phyloP scores from a whole-genome alignment of 305 asterid genomes.

The Fraxinus dipetala region DNA sequence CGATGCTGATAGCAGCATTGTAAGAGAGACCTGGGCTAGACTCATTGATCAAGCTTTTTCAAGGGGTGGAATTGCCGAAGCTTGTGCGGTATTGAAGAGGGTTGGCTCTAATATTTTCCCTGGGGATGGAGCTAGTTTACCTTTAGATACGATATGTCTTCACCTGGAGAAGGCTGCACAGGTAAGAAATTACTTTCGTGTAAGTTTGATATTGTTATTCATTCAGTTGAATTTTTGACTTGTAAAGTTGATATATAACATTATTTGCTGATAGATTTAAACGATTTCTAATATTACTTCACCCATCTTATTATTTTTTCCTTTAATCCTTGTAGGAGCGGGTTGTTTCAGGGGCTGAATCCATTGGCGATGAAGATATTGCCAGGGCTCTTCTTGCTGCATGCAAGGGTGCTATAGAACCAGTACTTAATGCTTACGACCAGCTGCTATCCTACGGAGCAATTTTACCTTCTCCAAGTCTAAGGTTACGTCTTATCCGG shows the following conservation, averaged over 20 bases:
- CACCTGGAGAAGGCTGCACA: conserved; percentile 94
- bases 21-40: conserved; percentile 92
- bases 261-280: background rate
- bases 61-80: conserved; percentile 93
- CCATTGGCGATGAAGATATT: conserved; percentile 86
- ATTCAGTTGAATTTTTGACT: conserved; percentile 1
- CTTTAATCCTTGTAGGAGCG: conserved; percentile 55
- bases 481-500: conserved; percentile 79
- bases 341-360: conserved; percentile 64
- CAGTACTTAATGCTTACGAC: conserved; percentile 78
- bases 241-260: background rate
- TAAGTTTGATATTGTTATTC: background rate
- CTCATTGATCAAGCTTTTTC: conserved; percentile 90
- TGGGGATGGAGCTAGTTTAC: conserved; percentile 83
- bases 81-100: conserved; percentile 82
- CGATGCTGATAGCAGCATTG: conserved; percentile 88
- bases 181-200: conserved; percentile 37
- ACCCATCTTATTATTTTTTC: background rate
- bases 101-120: conserved; percentile 78
- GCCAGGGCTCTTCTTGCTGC: conserved; percentile 87
- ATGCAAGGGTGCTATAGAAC: conserved; percentile 84
- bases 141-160: conserved; percentile 78
- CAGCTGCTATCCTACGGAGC: conserved; percentile 77
- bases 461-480: conserved; percentile 60
- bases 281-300: background rate